Base-by-base conservation (phyloP, 2,329 filamentous ascomycete genomes). In the Alternaria arborescens region DNA sequence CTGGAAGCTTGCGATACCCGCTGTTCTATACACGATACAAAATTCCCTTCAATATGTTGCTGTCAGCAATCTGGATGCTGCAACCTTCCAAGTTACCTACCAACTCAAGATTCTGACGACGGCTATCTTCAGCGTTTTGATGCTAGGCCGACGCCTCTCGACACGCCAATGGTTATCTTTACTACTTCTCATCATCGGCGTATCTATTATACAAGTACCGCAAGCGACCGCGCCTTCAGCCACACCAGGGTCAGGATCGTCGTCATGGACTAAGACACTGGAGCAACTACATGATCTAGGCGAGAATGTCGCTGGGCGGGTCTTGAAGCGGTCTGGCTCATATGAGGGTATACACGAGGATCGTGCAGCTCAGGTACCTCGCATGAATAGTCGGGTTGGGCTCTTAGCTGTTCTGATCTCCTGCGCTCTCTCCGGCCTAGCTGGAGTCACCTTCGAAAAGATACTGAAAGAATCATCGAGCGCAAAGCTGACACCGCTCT, bases 11-110 rank as follows among this genome's bases (percentile, higher is more conserved):
- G 93, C 92, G 8, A 89, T 98, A 42, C 95, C 94, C 0, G 95
- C 94, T 4, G 85, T 88, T 5, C 84, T 98, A 2, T 98, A 97
- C 76, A 97, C 94, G 0, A 77, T 97, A 28, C 93, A 97, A 72
- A 98, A 97, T 74, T 91, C 91, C n/a, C 82, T 98, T 55, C 93
- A 97, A 77, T 99, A 97, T 74, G 87, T 96, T 53, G 94, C 93
- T 1, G 88, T 97, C 11, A 93, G 92, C 62, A 97, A 98, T 69
- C 79, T 98, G 70, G 93, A 97, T 72, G 91, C 94, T 0, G 93
- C 95, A 5, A 93, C 94, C 55, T 98, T 97, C 75, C 94, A 97
- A 78, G 89, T 97, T 60, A 88, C 95, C 26, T 97, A 95, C 77
- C 94, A 99, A 80, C 84, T 98, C 59, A 97, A 97, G 86, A 95